Evolutionary conservation across 2,329 filamentous ascomycete species (phyloP), one percentile per base, ranked within the genome.

Genomic region (Trichoderma sp.): DNA sequence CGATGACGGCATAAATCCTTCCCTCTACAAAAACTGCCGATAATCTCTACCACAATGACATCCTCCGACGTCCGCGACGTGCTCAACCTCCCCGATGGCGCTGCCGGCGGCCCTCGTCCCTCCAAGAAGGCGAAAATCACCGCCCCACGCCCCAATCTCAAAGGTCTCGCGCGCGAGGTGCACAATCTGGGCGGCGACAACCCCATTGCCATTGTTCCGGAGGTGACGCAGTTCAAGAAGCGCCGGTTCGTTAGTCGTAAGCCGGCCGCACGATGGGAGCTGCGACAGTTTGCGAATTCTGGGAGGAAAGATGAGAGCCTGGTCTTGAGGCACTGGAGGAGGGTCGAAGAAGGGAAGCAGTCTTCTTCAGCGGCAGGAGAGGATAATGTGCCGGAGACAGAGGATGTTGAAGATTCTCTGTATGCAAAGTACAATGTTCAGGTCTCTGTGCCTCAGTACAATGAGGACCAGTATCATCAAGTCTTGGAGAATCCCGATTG

Each of bases 361-460:
- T 55, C 57, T 5, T 47, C 55, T 17, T 50, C 66, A 7, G 6
- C 83, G 85, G n/a, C 23, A 6, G 58, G 58, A 23, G 67, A 66
- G 5, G 34, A 43, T 11, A 17, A 81, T n/a, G 76, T 78, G n/a
- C 80, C 81, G 58, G 76, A 75, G n/a, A 26, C 53, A 1, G 67
- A 72, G 28, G 79, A 79, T 47, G 72, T 80, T 36, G 89, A 91
- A 73, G 88, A 91, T 77, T 91, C 88, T 8, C 78, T 83, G 2
- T 98, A 96, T 81, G 90, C 93, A 62, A 97, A 95, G 79, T 98
- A 92, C 86, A 97, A 98, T 79, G 90, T 97, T 69, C 88, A 91
- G 74, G 88, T 95, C 15, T 87, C 92, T 4, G 86, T 94, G 43
- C 93, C 95, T 0, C 87, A 90, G 73, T 98, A 98, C 81, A 94